phyloP scores from a whole-genome alignment of 164 flowering plant genomes.

The Stephania cephalantha region DNA sequence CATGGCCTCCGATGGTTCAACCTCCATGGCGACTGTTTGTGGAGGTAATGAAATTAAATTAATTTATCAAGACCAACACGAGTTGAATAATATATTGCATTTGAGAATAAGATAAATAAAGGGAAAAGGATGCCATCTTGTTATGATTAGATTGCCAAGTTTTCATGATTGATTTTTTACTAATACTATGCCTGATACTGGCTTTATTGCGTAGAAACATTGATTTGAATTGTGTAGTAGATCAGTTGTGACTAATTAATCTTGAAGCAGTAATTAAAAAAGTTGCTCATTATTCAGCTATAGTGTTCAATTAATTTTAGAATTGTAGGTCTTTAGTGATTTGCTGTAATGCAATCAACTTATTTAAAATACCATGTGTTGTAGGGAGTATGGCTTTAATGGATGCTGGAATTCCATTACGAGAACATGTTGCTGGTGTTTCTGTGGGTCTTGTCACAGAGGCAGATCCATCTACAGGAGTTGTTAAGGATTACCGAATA shows the following conservation, averaged over 20 bases:
- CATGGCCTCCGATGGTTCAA: conserved; percentile 99
- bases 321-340: neutral
- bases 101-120: neutral
- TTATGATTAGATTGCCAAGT: too few species aligned
- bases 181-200: too few species aligned
- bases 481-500: conserved; percentile 67
- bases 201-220: too few species aligned
- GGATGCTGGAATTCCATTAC: conserved; percentile 96
- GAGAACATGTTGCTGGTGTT: conserved; percentile 92
- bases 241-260: too few species aligned
- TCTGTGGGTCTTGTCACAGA: conserved; percentile 94
- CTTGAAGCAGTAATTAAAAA: too few species aligned
- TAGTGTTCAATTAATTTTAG: neutral
- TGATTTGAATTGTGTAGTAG: too few species aligned
- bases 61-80: too few species aligned
- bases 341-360: neutral
- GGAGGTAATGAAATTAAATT: conserved; percentile 52
- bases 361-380: conserved; percentile 8
- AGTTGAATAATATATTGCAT: neutral
- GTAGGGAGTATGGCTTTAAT: conserved; percentile 95
- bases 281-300: too few species aligned
- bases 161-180: too few species aligned
- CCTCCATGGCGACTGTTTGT: conserved; percentile 99
- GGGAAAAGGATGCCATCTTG: neutral
- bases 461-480: conserved; percentile 67